phyloP scores from a whole-genome alignment of 345 rosid species.

The Ceriops zippeliana region DNA sequence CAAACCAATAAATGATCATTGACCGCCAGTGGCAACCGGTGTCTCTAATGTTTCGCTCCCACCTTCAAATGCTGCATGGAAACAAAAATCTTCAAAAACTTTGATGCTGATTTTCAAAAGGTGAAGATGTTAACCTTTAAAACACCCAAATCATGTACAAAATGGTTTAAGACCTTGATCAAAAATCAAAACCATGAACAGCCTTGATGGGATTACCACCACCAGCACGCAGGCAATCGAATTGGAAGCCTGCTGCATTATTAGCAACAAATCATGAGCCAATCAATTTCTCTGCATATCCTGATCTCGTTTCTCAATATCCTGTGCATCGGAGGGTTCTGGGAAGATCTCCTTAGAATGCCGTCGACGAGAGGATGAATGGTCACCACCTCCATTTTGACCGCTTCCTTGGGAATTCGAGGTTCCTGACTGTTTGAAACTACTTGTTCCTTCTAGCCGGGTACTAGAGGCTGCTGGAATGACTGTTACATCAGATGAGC shows the following conservation, averaged over 20 bases:
- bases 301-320: slow-evolving; percentile 46
- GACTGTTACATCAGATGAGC: slow-evolving; percentile 65
- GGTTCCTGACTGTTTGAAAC: slow-evolving; percentile 66
- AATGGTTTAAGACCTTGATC: not conserved
- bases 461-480: slow-evolving; percentile 36
- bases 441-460: slow-evolving; percentile 43
- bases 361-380: slow-evolving; percentile 75
- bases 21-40: slow-evolving; percentile 3
- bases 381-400: slow-evolving; percentile 51
- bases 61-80: not conserved
- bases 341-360: slow-evolving; percentile 89
- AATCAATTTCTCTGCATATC: slow-evolving; percentile 35
- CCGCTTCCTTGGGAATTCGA: slow-evolving; percentile 82
- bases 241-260: slow-evolving; percentile 42
- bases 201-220: slow-evolving; percentile 1
- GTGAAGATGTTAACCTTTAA: not conserved
- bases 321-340: slow-evolving; percentile 54
- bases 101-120: not conserved
- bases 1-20: slow-evolving; percentile 16
- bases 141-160: not conserved
- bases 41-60: not conserved
- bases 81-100: not conserved
- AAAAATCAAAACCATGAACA: not conserved
- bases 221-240: slow-evolving; percentile 14
- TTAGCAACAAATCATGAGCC: slow-evolving; percentile 55